These are phyloP conservation scores for Murraya koenigii DNA, from an alignment of 345 rosid species.

Conservation along the genomic window DNA sequence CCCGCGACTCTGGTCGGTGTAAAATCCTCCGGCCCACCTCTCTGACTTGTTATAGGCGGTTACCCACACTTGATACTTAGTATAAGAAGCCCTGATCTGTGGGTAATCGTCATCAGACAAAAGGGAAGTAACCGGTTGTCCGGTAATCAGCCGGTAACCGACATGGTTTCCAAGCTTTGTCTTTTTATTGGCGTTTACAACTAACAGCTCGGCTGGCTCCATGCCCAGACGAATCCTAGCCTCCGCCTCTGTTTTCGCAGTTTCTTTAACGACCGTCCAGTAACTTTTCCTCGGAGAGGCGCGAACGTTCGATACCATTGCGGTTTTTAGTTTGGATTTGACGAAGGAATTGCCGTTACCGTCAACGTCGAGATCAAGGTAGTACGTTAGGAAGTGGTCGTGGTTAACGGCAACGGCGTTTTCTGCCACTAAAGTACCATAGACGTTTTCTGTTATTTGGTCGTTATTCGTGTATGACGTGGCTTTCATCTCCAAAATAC, in stretches of 20 bases:
- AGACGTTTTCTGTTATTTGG: slow-evolving; percentile 39
- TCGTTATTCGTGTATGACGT: slow-evolving; percentile 41
- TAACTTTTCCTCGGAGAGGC: slow-evolving; percentile 61
- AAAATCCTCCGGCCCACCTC: slow-evolving; percentile 83
- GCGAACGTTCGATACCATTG: slow-evolving; percentile 20
- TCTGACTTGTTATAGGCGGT: slow-evolving; percentile 78
- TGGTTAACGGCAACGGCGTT: slow-evolving; percentile 72
- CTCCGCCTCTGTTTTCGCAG: slow-evolving; percentile 65
- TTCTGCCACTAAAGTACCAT: slow-evolving; percentile 62
- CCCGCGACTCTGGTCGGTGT: slow-evolving; percentile 63
- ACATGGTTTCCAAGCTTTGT: slow-evolving; percentile 59
- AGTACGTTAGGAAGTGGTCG: slow-evolving; percentile 74
- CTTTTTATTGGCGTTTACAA: slow-evolving; percentile 59
- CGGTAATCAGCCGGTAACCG: slow-evolving; percentile 66
- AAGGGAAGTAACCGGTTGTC: slow-evolving; percentile 43
- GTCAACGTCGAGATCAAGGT: slow-evolving; percentile 78
- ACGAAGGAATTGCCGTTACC: slow-evolving; percentile 67
- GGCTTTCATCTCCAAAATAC: slow-evolving; percentile 59
- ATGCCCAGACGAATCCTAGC: slow-evolving; percentile 49
- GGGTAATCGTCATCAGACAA: slow-evolving; percentile 63
- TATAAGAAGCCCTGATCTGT: slow-evolving; percentile 57
- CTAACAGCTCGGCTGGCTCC: slow-evolving; percentile 52
- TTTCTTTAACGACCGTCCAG: slow-evolving; percentile 61
- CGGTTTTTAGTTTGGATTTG: slow-evolving; percentile 48
- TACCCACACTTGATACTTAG: slow-evolving; percentile 67